Evolutionary conservation across 1,139 yeast genomes (phyloP).

Genomic region (Kodamaea suecica): DNA sequence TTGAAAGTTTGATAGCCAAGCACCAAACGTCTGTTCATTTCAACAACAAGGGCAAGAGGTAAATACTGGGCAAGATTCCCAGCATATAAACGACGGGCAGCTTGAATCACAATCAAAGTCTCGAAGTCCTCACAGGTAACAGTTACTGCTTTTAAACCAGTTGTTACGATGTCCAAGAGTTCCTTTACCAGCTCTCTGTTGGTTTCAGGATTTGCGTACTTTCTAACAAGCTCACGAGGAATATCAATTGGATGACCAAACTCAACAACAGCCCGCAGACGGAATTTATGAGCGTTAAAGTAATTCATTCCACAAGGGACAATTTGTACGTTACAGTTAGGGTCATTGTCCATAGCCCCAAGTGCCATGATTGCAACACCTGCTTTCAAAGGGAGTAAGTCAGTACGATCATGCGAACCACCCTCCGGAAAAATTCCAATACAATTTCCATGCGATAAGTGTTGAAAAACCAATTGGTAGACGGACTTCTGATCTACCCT

Average conservation of each 20-base stretch:
- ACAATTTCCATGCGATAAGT: constrained; percentile 74
- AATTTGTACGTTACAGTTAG: constrained; percentile 53
- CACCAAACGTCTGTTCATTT: constrained; percentile 43
- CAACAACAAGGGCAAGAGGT: constrained; percentile 45
- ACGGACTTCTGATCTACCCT: constrained; percentile 84
- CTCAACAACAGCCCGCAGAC: constrained; percentile 47
- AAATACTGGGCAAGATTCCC: constrained; percentile 65
- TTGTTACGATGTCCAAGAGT: constrained; percentile 24
- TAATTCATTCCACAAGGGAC: constrained; percentile 49
- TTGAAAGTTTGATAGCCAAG: constrained; percentile 39
- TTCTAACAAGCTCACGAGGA: constrained; percentile 48
- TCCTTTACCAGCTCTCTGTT: constrained; percentile 66
- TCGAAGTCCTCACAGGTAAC: constrained; percentile 34
- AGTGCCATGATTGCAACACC: constrained; percentile 52
- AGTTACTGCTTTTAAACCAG: constrained; percentile 31
- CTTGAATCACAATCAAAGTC: constrained; percentile 33
- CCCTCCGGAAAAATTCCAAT: constrained; percentile 97
- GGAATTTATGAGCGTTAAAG: constrained; percentile 45
- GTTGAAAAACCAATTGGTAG: constrained; percentile 77
- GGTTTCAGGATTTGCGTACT: constrained; percentile 63
- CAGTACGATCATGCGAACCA: constrained; percentile 42
- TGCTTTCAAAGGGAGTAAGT: constrained; percentile 42
- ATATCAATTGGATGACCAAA: constrained; percentile 45
- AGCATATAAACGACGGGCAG: constrained; percentile 48
- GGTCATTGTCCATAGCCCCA: constrained; percentile 55